Evolutionary conservation across 2,329 filamentous ascomycete genomes (phyloP).

Genomic region (Pleomassaria siparia): DNA sequence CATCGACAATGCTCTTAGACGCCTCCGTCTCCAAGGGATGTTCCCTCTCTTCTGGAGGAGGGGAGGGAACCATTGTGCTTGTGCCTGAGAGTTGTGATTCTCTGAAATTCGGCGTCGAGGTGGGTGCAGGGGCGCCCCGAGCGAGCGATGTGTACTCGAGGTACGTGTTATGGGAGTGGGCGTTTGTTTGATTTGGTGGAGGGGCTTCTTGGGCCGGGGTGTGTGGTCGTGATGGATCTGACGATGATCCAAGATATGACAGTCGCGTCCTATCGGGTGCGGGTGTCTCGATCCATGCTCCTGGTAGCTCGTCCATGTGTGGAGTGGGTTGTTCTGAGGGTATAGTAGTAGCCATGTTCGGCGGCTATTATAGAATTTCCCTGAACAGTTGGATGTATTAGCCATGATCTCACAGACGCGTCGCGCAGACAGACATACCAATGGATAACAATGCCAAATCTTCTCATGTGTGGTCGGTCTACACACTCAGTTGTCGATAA

Average conservation of each 20-base stretch:
- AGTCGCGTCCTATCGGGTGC: conserved; percentile 24
- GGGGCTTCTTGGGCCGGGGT: conserved; percentile 2
- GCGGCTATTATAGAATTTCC: background rate
- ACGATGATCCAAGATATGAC: conserved; percentile 22
- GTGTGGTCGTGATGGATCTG: conserved; percentile 6
- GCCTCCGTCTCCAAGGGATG: background rate
- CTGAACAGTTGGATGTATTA: background rate
- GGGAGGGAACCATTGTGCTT: conserved; percentile 17
- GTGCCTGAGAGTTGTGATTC: conserved; percentile 11
- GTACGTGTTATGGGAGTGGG: conserved; percentile 14
- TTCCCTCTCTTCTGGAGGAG: conserved; percentile 11
- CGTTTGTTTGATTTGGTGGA: conserved; percentile 12
- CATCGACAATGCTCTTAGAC: conserved; percentile 1
- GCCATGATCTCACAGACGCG: background rate
- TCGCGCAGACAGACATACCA: no score
- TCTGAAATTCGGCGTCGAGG: background rate
- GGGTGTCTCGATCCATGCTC: conserved; percentile 40
- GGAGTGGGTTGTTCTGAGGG: conserved; percentile 36
- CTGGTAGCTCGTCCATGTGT: conserved; percentile 34
- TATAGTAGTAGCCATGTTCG: conserved; percentile 26
- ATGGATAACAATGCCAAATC: no score
- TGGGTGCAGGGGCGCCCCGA: background rate
- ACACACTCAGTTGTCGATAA: no score
- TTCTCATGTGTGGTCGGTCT: no score
- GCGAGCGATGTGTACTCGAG: conserved; percentile 19